A percentile compares a stretch with the other conserved stretches of the same genome.
These are phyloP conservation scores for Entomortierella lignicola DNA, from an alignment of 192 early-diverging fungal species.

Conservation along the genomic window DNA sequence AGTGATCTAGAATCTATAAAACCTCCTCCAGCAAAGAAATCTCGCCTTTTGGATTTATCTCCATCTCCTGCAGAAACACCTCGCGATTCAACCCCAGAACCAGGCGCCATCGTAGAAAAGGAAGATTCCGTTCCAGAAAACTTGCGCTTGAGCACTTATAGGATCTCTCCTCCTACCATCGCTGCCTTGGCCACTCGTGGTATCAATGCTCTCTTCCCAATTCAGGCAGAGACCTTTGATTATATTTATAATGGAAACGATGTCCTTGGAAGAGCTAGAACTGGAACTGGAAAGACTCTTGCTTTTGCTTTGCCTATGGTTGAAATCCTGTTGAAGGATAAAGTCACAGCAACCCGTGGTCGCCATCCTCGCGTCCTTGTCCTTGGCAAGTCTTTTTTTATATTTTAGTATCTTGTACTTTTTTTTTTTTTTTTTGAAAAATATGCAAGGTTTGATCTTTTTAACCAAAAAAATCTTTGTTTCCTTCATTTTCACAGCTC, in stretches of 20 bases:
- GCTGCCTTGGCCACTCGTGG: conserved; percentile 75
- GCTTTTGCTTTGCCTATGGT: conserved; percentile 84
- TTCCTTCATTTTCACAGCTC: conserved; percentile 64
- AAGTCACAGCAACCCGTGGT: conserved; percentile 40
- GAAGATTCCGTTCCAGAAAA: conserved; percentile 67
- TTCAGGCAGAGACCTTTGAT: conserved; percentile 90
- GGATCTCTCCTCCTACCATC: conserved; percentile 74
- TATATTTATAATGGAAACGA: conserved; percentile 81
- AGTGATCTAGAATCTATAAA: conserved; percentile 52
- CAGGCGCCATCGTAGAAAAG: conserved; percentile 19
- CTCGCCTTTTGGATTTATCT: conserved; percentile 20
- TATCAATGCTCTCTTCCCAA: conserved; percentile 89
- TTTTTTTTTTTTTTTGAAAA: conserved; percentile 59
- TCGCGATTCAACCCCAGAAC: conserved; percentile 47
- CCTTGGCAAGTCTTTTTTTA: conserved; percentile 42
- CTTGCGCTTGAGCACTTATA: conserved; percentile 68
- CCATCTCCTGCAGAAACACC: conserved; percentile 40
- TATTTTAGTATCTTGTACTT: background rate
- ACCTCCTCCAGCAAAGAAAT: conserved; percentile 37
- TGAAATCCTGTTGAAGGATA: conserved; percentile 65
- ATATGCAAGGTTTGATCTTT: no score
- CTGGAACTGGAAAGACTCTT: conserved; percentile 85
- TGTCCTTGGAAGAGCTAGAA: conserved; percentile 76
- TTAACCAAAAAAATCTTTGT: no score
- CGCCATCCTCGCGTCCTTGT: conserved; percentile 65